phyloP scores from a whole-genome alignment of 176 grass and related monocot genomes.

The Aegilops bicornis region DNA sequence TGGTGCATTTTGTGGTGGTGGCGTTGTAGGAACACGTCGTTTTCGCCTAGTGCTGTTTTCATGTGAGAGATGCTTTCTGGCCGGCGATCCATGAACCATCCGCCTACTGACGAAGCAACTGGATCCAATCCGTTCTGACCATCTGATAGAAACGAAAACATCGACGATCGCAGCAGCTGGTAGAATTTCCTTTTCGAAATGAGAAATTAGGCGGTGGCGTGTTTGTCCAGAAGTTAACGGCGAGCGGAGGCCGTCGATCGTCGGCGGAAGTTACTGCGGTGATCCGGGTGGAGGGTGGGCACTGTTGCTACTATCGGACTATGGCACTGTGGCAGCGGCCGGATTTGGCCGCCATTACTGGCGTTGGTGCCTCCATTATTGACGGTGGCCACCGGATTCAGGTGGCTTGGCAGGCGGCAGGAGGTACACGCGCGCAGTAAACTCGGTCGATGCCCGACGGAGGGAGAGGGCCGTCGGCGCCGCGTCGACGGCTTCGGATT shows the following conservation, averaged over 20 bases:
- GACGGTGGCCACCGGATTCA: conserved; percentile 3
- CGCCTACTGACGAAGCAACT: neutral
- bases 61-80: neutral
- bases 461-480: neutral
- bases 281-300: neutral
- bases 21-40: neutral
- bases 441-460: neutral
- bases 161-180: neutral
- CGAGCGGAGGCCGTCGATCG: too few species aligned
- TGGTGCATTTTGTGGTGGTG: neutral
- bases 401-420: neutral
- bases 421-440: neutral
- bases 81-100: neutral
- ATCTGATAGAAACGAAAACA: neutral
- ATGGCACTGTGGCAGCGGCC: neutral
- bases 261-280: neutral
- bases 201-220: neutral
- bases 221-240: neutral
- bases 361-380: neutral
- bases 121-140: too few species aligned
- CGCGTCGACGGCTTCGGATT: neutral
- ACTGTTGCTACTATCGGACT: neutral
- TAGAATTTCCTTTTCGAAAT: neutral
- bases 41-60: conserved; percentile 1
- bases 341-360: neutral